Base-by-base conservation (phyloP, 2,329 filamentous ascomycete genomes). In the Neocucurbitaria cava region DNA sequence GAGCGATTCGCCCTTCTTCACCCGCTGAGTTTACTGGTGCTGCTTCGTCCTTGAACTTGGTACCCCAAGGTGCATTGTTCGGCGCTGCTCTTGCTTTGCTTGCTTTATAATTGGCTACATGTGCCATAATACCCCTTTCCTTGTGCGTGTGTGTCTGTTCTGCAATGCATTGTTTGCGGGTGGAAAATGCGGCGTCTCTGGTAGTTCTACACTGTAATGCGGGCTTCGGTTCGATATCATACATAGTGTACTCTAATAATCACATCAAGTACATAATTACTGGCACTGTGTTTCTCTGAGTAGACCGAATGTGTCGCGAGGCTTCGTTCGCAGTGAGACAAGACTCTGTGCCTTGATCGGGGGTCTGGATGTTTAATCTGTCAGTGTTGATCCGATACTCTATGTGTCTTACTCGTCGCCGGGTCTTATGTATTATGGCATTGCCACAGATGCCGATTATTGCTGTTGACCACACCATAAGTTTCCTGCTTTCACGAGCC, bases 21-120 rank as follows among this genome's bases (percentile, higher is more conserved):
- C 61, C 62, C n/a, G 58, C 70, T 35, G 53, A 70, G 46, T 77
- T 75, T 62, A 73, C 71, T 33, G 74, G 74, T 44, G 72, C 71
- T 9, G 73, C 73, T 8, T 67, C 66, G 17, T 50, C 64, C 0
- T 54, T 74, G 38, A 64, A 53, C 48, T 49, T 65, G 23, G 57
- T 64, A 38, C 49, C 65, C 42, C 58, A 61, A 41, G 57, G 60
- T 21, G 68, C 64, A 20, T 33, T 72, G 36, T 48, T 74, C 21
- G 72, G 69, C 49, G 71, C 69, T 33, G 56, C 59, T 35, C 53
- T 75, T 44, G 72, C 69, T 45, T 66, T 75, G 46, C 62, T 76
- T 41, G 72, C 69, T 51, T 58, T 75, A 61, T 76, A 71, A 61
- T 66, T 46, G n/a, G 48, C 21, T 49, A 26, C 36, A 40, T 13